Conservation (phyloP, 306 rosid genomes). For the Cicer chorassanicum region DNA sequence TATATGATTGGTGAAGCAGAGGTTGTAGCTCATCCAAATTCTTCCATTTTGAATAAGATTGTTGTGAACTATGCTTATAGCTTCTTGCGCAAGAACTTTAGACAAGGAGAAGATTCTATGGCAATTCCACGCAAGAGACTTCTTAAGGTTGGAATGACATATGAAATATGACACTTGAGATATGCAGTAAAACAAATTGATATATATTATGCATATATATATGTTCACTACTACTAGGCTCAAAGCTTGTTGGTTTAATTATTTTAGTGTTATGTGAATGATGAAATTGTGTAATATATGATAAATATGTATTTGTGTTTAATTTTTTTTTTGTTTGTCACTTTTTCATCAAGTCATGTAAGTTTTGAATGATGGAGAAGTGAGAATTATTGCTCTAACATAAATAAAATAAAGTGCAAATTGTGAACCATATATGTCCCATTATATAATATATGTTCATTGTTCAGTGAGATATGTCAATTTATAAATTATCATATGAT, state of each 20-base stretch:
- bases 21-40: slow-evolving; percentile 64
- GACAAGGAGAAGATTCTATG: slow-evolving; percentile 62
- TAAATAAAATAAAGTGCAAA: neutral
- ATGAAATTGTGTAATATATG: neutral
- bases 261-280: no score
- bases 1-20: slow-evolving; percentile 76
- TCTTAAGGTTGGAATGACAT: slow-evolving; percentile 69
- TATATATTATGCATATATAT: neutral
- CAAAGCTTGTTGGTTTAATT: no score
- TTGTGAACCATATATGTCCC: neutral
- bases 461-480: no score
- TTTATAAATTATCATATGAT: no score
- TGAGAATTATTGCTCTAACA: neutral
- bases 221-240: neutral
- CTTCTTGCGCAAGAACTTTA: slow-evolving; percentile 73
- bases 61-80: slow-evolving; percentile 64
- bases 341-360: neutral
- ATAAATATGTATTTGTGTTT: neutral
- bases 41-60: slow-evolving; percentile 69
- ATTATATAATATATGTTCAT: no score
- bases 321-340: neutral
- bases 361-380: neutral
- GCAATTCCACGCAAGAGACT: slow-evolving; percentile 63
- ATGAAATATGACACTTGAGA: slow-evolving; percentile 40
- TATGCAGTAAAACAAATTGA: neutral